Evolutionary conservation across 1,284 basidiomycete species (phyloP), one percentile per base, ranked within the genome.

Genomic region (Phylloboletellus chloephorus): DNA sequence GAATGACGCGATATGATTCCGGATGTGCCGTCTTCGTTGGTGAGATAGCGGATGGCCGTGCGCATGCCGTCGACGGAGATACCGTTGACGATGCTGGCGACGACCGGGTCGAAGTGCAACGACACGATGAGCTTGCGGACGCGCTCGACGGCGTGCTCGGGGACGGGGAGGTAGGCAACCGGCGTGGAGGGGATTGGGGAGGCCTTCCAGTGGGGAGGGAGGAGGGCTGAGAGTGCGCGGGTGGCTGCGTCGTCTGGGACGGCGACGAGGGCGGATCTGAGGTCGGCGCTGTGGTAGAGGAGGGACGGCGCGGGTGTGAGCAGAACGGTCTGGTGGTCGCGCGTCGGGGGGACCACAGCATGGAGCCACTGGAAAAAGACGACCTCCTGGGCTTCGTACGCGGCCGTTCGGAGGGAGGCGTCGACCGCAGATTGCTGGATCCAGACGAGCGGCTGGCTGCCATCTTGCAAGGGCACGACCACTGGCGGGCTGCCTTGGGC

Each of bases 1-100:
- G 85, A 87, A 56, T 92, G 87, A 11, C 90, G 72, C 1, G 79
- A 82, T 22, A 78, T 54, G 47, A 92, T 86, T 10, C 69, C 70
- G 3, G 80, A 82, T 25, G 67, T 54, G 15, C 63, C 69, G 49
- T 82, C 80, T 63, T 93, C 90, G 41, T 89, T 89, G 1, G 89
- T 90, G 44, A 94, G 76, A 60, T 77, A 91, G 35, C 79, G 74
- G 31, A 92, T 73, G 60, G 88, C 82, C 32, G 74, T 68, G 41
- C 70, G 68, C 65, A 93, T 78, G 48, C 78, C 73, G 5, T 73
- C 58, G 24, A 79, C 57, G 34, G 76, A 87, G 44, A 82, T 73
- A 52, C 69, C 78, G 53, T 76, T 71, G 19, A 90, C 78, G 34
- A 82, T 63, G 24, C 72, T 64, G 2, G 82, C 77, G 37, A 88